Conservation (phyloP, 305 asterid genomes). For the Withania somnifera region DNA sequence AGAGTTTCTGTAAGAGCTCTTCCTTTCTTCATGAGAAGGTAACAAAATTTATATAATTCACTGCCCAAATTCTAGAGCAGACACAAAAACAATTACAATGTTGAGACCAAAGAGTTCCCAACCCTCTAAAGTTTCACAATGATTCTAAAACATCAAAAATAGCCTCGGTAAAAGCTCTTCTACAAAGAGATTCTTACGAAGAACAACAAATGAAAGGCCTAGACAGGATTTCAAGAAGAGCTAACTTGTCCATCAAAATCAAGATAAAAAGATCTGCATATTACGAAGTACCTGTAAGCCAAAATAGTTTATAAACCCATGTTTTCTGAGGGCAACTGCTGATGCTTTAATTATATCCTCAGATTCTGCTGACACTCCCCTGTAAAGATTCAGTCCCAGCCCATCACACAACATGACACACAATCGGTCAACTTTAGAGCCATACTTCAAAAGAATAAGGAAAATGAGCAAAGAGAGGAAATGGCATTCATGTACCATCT, state of each 20-base stretch:
- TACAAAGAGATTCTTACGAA: not conserved
- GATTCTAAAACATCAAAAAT: not conserved
- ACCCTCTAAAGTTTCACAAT: not conserved
- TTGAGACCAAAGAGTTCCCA: not conserved
- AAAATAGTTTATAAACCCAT: slow-evolving; percentile 87
- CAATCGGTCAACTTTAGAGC: not conserved
- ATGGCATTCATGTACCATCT: not conserved
- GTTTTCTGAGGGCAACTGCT: slow-evolving; percentile 55
- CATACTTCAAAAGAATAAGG: not conserved
- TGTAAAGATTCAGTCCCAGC: slow-evolving; percentile 23
- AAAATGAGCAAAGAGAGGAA: not conserved
- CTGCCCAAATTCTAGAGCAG: not conserved
- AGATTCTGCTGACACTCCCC: slow-evolving; percentile 67
- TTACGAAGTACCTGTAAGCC: slow-evolving; percentile 65
- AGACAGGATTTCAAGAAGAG: not conserved
- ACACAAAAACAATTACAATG: not conserved
- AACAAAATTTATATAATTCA: not conserved
- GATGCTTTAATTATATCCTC: slow-evolving; percentile 67
- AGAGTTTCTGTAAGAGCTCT: not conserved
- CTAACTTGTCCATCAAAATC: not conserved
- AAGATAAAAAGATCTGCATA: not conserved
- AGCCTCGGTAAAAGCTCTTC: not conserved
- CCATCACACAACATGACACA: slow-evolving; percentile 1
- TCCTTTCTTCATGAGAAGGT: not conserved
- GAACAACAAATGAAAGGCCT: not conserved